Conservation (phyloP, 176 grass and related monocot genomes). For the Eleusine coracana region DNA sequence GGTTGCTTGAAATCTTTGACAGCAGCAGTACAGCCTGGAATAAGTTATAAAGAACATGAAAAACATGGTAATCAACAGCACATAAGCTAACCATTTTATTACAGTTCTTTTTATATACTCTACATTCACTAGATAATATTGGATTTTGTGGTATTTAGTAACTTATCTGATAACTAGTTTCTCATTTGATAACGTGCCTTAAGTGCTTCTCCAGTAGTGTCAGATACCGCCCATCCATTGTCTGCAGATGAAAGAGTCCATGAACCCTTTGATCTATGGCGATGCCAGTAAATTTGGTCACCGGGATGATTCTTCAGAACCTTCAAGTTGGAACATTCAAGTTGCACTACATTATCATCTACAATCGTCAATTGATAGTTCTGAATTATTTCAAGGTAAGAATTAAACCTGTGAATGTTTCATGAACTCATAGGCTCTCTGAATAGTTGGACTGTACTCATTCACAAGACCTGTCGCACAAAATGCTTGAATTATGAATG, state of each 20-base stretch:
- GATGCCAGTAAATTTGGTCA: constrained; percentile 56
- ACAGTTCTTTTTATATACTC: background rate
- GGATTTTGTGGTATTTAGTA: background rate
- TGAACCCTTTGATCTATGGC: constrained; percentile 59
- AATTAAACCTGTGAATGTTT: constrained; percentile 58
- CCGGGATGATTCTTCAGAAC: constrained; percentile 55
- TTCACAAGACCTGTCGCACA: constrained; percentile 57
- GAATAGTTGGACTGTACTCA: constrained; percentile 53
- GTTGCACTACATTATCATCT: background rate
- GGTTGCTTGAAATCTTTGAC: constrained; percentile 48
- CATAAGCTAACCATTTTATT: background rate
- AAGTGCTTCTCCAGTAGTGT: constrained; percentile 60
- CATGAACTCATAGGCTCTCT: constrained; percentile 60
- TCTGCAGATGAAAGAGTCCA: constrained; percentile 66
- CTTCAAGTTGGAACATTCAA: constrained; percentile 35
- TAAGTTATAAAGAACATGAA: background rate
- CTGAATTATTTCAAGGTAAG: background rate
- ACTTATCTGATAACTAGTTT: background rate
- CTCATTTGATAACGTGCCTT: constrained; percentile 20
- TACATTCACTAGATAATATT: background rate
- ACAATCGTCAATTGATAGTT: background rate
- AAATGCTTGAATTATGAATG: constrained; percentile 80
- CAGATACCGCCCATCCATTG: constrained; percentile 64
- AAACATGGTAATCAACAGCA: background rate
- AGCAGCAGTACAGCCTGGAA: constrained; percentile 46